Conservation (phyloP, 2,329 filamentous ascomycete genomes). For the Penicillium olsonii region DNA sequence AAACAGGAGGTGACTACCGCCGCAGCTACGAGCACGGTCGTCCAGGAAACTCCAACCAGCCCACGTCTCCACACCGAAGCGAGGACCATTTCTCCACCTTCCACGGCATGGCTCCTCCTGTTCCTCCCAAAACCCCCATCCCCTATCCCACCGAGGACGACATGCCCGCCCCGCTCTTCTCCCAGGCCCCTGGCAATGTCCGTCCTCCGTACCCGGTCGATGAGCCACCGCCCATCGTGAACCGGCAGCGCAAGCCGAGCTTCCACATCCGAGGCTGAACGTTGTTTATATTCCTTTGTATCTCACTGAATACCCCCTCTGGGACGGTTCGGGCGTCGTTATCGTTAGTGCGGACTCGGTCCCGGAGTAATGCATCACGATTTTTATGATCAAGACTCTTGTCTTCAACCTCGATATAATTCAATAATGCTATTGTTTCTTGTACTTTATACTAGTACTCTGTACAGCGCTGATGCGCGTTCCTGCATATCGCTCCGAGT, state of each 20-base stretch:
- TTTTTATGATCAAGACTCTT: slow-evolving; percentile 13
- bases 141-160: slow-evolving; percentile 48
- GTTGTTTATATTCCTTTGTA: slow-evolving; percentile 3
- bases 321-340: slow-evolving; percentile 1
- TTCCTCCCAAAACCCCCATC: slow-evolving; percentile 77
- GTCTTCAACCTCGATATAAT: slow-evolving; percentile 12
- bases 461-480: too few relatives aligned
- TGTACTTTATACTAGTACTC: too few relatives aligned
- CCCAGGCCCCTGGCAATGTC: slow-evolving; percentile 26
- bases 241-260: slow-evolving; percentile 82
- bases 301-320: slow-evolving; percentile 10
- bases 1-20: slow-evolving; percentile 32
- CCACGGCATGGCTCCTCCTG: slow-evolving; percentile 59
- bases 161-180: slow-evolving; percentile 40
- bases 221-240: slow-evolving; percentile 72
- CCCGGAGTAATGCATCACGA: slow-evolving; percentile 23
- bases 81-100: slow-evolving; percentile 31
- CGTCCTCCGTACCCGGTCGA: slow-evolving; percentile 77
- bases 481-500: too few relatives aligned
- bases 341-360: not conserved
- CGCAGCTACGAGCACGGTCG: slow-evolving; percentile 42
- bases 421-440: not conserved
- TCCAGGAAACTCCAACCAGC: slow-evolving; percentile 27
- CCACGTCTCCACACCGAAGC: slow-evolving; percentile 38
- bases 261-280: slow-evolving; percentile 53